A percentile compares a stretch with the other conserved stretches of the same genome.
phyloP scores from a whole-genome alignment of 108 stramenopile genomes.

The Cylindrotheca closterium region DNA sequence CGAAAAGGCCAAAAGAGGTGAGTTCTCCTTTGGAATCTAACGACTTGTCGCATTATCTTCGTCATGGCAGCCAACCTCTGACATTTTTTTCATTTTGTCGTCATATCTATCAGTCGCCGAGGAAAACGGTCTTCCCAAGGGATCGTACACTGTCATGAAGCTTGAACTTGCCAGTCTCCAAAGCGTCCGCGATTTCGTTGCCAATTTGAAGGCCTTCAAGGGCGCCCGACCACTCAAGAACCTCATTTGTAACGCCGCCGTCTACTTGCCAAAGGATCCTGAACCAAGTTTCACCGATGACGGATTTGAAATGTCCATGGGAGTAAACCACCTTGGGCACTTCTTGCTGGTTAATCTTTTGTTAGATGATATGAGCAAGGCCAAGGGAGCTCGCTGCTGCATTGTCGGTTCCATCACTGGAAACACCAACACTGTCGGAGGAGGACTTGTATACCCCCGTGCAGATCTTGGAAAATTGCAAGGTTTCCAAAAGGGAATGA shows the following conservation, averaged over 20 bases:
- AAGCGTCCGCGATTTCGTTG: slow-evolving; percentile 88
- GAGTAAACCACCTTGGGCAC: slow-evolving; percentile 96
- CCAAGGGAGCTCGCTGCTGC: slow-evolving; percentile 85
- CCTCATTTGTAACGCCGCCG: slow-evolving; percentile 96
- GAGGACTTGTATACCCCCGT: slow-evolving; percentile 88
- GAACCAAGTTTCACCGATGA: slow-evolving; percentile 92
- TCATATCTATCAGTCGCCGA: slow-evolving; percentile 62
- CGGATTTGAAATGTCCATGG: slow-evolving; percentile 97
- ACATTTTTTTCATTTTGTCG: slow-evolving; percentile 2
- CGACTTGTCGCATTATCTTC: neutral
- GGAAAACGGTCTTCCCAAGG: slow-evolving; percentile 70
- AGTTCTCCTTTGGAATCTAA: slow-evolving; percentile 12
- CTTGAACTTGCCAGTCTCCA: slow-evolving; percentile 90
- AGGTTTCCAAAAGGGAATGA: slow-evolving; percentile 78
- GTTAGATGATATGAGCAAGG: slow-evolving; percentile 90
- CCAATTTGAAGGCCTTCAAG: slow-evolving; percentile 95
- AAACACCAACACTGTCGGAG: slow-evolving; percentile 92
- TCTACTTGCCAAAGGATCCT: slow-evolving; percentile 91
- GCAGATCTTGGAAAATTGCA: slow-evolving; percentile 91
- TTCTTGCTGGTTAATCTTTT: slow-evolving; percentile 89
- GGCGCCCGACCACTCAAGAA: slow-evolving; percentile 76
- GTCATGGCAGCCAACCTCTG: neutral
- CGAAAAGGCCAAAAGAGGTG: slow-evolving; percentile 84
- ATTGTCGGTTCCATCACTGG: slow-evolving; percentile 95
- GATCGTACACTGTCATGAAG: slow-evolving; percentile 84